Evolutionary conservation across 805 yeast genomes (phyloP).

Genomic region (Babjeviella inositovora): DNA sequence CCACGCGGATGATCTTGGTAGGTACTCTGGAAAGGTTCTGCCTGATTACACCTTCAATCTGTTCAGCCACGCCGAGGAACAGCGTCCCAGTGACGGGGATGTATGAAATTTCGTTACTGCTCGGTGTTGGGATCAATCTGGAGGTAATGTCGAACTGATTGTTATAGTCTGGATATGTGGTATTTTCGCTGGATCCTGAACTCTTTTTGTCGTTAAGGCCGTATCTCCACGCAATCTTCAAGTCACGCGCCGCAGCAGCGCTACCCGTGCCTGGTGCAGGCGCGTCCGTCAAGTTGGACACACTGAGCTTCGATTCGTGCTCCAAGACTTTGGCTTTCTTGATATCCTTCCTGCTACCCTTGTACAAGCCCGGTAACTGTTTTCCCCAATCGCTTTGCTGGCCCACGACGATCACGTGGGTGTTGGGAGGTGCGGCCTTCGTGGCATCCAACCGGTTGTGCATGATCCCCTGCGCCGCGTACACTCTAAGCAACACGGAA

Average conservation of each 20-base stretch:
- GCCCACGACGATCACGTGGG: slow-evolving; percentile 55
- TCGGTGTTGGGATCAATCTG: slow-evolving; percentile 50
- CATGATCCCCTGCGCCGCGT: slow-evolving; percentile 62
- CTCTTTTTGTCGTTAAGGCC: slow-evolving; percentile 27
- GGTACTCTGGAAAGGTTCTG: too few species aligned
- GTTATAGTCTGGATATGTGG: slow-evolving; percentile 33
- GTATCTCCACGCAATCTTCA: slow-evolving; percentile 93
- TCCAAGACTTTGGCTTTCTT: slow-evolving; percentile 40
- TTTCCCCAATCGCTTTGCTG: slow-evolving; percentile 40
- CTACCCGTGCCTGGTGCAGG: slow-evolving; percentile 6
- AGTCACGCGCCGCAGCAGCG: slow-evolving; percentile 17
- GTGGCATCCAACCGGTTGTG: slow-evolving; percentile 35
- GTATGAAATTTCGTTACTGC: slow-evolving; percentile 39
- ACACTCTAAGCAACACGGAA: slow-evolving; percentile 48
- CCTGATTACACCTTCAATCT: slow-evolving; percentile 24
- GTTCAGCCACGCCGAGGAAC: slow-evolving; percentile 13
- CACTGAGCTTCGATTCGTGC: slow-evolving; percentile 50
- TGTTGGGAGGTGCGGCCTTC: slow-evolving; percentile 15
- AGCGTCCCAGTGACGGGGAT: slow-evolving; percentile 18
- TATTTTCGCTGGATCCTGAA: slow-evolving; percentile 8
- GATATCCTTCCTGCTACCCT: slow-evolving; percentile 50
- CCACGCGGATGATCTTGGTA: slow-evolving; percentile 40
- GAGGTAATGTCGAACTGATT: slow-evolving; percentile 69
- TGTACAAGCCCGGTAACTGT: slow-evolving; percentile 64
- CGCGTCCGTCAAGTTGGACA: slow-evolving; percentile 38